Evolutionary conservation across 2,329 filamentous ascomycete species (phyloP).

Genomic region (Torrubiella hemipterigena): DNA sequence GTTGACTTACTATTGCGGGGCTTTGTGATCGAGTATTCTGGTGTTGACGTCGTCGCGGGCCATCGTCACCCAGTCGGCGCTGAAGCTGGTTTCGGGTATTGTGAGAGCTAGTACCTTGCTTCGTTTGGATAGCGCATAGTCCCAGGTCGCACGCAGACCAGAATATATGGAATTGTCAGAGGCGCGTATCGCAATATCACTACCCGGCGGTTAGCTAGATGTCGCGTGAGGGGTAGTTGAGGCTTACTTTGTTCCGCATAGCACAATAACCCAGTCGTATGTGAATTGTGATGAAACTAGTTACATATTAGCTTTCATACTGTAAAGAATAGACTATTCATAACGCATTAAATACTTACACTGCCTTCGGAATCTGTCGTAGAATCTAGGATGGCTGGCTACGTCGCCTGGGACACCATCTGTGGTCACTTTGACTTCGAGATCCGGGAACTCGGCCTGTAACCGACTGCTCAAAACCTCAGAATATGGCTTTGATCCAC

Average conservation of each 20-base stretch:
- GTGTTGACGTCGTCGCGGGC: conserved; percentile 36
- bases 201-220: conserved; percentile 9
- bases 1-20: conserved; percentile 40
- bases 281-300: background rate
- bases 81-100: conserved; percentile 38
- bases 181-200: conserved; percentile 35
- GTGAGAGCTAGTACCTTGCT: conserved; percentile 51
- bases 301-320: background rate
- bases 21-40: conserved; percentile 35
- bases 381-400: conserved; percentile 22
- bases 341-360: conserved; percentile 17
- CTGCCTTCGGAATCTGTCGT: conserved; percentile 17
- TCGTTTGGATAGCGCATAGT: conserved; percentile 32
- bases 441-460: conserved; percentile 28
- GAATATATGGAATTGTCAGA: conserved; percentile 30
- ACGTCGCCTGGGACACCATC: conserved; percentile 41
- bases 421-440: conserved; percentile 30
- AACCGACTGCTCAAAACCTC: conserved; percentile 33
- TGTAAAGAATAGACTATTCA: background rate
- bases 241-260: conserved; percentile 51
- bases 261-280: conserved; percentile 50
- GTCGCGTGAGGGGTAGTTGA: background rate
- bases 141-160: conserved; percentile 37
- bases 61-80: conserved; percentile 15
- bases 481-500: conserved; percentile 40